Base-by-base conservation (phyloP, 2,329 filamentous ascomycete genomes). In the Mollisia scopiformis region DNA sequence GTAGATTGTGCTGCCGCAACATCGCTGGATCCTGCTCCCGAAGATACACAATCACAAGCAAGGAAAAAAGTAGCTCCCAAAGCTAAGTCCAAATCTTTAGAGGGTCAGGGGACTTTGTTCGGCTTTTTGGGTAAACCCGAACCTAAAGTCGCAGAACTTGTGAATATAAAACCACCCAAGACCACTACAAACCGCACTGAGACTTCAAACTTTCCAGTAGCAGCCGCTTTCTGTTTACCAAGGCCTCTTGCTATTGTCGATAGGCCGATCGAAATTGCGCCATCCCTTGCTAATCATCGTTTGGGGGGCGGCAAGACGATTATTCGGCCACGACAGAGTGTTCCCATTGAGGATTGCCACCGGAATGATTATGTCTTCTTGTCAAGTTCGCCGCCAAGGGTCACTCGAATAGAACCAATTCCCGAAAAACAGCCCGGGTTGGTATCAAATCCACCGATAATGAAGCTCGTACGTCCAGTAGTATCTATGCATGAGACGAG, bases 291-390 rank as follows among this genome's bases (percentile, higher is more conserved):
- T n/a, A 55, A 27, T 6, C 71, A 71, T 37, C 70, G 69, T 3
- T 13, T 71, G 14, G 59, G 63, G 1, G 21, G 58, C 16, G 41
- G 54, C 35, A 59, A 65, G 23, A 60, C 61, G 3, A 53, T 57
- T 2, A 62, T 47, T 16, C 66, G 70, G 16, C 73, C 71, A 5
- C 62, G 65, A 27, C 60, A 64, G 25, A 57, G 43, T 41, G 19
- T 11, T 55, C 62, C 28, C 46, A 21, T 46, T 31, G 37, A 59
- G 37, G 46, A 63, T 49, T 23, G 62, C 47, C 51, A 56, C n/a
- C 39, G 64, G 37, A 66, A 68, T 50, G 52, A 64, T 52, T 71
- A 72, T 62, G 57, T 71, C 43, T 72, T 74, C 55, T 57, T 75
- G 19, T 69, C 74, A 33, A 67, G 66, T 46, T 71, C 73, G 37